Percentiles rank a stretch among this genome's conserved stretches.
Evolutionary conservation across 2,329 filamentous ascomycete genomes (phyloP).

Genomic region (Fusarium sambucinum): DNA sequence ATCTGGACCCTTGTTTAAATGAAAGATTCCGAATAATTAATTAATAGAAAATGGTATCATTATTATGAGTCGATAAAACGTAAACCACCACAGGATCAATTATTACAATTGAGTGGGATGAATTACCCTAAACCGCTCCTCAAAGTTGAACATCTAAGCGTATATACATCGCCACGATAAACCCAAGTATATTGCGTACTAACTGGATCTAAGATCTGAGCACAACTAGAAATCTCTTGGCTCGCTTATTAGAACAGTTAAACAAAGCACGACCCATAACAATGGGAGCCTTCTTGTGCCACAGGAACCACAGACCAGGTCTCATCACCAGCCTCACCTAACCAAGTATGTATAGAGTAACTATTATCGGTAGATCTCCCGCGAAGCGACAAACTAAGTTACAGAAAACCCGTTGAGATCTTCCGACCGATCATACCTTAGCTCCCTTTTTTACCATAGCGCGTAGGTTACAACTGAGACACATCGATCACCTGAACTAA

Average conservation of each 20-base stretch:
- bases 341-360: neutral
- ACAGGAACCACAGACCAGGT: conserved; percentile 12
- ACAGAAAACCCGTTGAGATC: conserved; percentile 27
- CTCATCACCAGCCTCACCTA: conserved; percentile 25
- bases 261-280: conserved; percentile 24
- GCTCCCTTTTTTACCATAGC: conserved; percentile 2
- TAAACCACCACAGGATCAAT: neutral
- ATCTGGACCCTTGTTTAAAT: neutral
- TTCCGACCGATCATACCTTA: neutral
- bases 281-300: conserved; percentile 3
- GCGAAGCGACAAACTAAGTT: conserved; percentile 6
- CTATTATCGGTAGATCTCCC: conserved; percentile 14
- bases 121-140: conserved; percentile 15
- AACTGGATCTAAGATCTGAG: neutral
- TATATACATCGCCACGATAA: neutral
- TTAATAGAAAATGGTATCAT: neutral
- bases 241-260: conserved; percentile 17
- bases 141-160: neutral
- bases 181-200: neutral
- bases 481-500: neutral
- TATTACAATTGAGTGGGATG: fast-evolving
- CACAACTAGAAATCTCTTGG: neutral
- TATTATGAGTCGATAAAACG: no score
- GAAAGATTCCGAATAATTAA: neutral
- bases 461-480: conserved; percentile 11